Evolutionary conservation across 345 rosid species (phyloP), one percentile per base, ranked within the genome.

Genomic region (Camelina laxa): DNA sequence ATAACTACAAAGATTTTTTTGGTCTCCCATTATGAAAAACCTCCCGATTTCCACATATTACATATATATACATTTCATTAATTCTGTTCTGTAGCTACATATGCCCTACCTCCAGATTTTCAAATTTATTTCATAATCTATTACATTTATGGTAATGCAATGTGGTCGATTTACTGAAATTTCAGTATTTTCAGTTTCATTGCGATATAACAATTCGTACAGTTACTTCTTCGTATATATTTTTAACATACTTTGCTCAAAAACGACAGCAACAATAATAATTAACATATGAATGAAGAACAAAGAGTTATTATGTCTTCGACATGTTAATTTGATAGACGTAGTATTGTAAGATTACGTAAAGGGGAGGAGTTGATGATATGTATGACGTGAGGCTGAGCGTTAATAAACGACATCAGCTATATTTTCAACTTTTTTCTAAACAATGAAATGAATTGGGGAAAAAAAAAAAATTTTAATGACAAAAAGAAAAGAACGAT

Each of bases 11-110:
- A 78, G 48, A 65, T 49, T 66, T 21, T 9, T 6, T 66, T 77
- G 69, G 81, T 78, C 77, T 77, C 81, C 81, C 77, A 59, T 51
- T 72, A 27, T 65, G 35, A 21, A 77, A 77, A 77, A 77, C 67
- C 63, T 71, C 65, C 61, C 62, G 13, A 33, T 63, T 57, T 19
- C 45, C 58, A 76, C 64, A 60, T 69, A 17, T 33, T 33, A 33
- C 24, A 22, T 22, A 22, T 22, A 31, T 60, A 66, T 39, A 5
- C 54, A n/a, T 41, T 75, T 67, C 78, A 49, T 67, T 49, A 17
- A 31, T 48, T 58, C 49, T 62, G 54, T 48, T 58, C 49, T 62
- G 54, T 74, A 57, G 47, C 54, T 42, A 69, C 16, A 55, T 62
- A 27, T 27, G 70, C 42, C 75, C 44, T 69, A 41, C 30, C 60